phyloP scores from a whole-genome alignment of 805 yeast genomes.

The Saturnispora sekii region DNA sequence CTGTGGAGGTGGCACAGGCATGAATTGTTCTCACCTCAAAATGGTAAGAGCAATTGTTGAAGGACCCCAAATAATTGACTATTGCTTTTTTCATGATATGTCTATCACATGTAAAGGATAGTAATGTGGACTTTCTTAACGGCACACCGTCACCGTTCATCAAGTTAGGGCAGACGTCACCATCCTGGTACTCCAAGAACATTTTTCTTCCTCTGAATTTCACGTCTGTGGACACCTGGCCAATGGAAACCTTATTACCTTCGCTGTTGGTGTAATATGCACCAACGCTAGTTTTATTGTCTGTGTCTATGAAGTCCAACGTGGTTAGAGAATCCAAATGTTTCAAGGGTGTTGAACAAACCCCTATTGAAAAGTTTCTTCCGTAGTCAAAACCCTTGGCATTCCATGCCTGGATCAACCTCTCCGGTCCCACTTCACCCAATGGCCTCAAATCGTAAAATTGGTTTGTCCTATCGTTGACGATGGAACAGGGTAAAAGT shows the following conservation, averaged over 20 bases:
- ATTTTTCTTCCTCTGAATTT: slow-evolving; percentile 63
- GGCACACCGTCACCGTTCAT: slow-evolving; percentile 36
- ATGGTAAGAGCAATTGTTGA: slow-evolving; percentile 70
- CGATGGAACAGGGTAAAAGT: slow-evolving; percentile 34
- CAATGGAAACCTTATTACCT: slow-evolving; percentile 43
- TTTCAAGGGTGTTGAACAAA: slow-evolving; percentile 50
- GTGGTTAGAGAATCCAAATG: slow-evolving; percentile 16
- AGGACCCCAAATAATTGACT: slow-evolving; percentile 58
- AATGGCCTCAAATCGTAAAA: slow-evolving; percentile 37
- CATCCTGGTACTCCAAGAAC: slow-evolving; percentile 59
- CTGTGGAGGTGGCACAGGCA: slow-evolving; percentile 76
- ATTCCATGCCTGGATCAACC: slow-evolving; percentile 42
- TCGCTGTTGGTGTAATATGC: slow-evolving; percentile 43
- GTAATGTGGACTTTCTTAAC: slow-evolving; percentile 49
- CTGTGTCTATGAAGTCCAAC: slow-evolving; percentile 26
- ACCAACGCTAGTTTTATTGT: slow-evolving; percentile 39
- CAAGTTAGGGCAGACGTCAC: slow-evolving; percentile 44
- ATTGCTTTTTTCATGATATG: slow-evolving; percentile 58
- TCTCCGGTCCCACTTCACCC: slow-evolving; percentile 23
- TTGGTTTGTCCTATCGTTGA: slow-evolving; percentile 34
- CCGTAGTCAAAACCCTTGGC: slow-evolving; percentile 65
- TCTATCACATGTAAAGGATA: slow-evolving; percentile 72
- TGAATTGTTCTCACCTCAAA: slow-evolving; percentile 78
- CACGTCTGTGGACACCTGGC: slow-evolving; percentile 52
- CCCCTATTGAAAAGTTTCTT: slow-evolving; percentile 63